These are phyloP conservation scores for Podosphaera xanthii DNA, from an alignment of 2,329 filamentous ascomycete species.

Conservation along the genomic window DNA sequence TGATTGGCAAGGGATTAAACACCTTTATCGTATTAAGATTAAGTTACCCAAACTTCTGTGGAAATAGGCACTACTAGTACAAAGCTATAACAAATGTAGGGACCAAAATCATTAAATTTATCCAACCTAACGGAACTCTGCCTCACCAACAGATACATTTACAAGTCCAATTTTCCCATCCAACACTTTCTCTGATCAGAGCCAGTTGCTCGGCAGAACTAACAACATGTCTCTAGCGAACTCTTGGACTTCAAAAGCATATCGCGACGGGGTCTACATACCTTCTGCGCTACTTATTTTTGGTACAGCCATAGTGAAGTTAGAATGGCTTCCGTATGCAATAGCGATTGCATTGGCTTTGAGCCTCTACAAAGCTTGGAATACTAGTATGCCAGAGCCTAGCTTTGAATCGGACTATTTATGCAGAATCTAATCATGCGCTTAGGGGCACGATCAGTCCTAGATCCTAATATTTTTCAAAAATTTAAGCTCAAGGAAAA, in stretches of 20 bases:
- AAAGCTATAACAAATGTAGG: too few relatives aligned
- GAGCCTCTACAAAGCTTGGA: constrained; percentile 48
- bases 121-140: too few relatives aligned
- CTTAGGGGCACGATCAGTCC: constrained; percentile 52
- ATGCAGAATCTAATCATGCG: constrained; percentile 3
- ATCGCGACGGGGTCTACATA: constrained; percentile 62
- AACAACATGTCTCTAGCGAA: constrained; percentile 3
- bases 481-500: constrained; percentile 87
- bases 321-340: constrained; percentile 52
- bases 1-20: too few relatives aligned
- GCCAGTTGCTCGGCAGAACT: too few relatives aligned
- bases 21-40: too few relatives aligned
- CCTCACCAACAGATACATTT: too few relatives aligned
- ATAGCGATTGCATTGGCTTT: constrained; percentile 41
- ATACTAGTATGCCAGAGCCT: constrained; percentile 36
- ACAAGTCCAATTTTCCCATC: too few relatives aligned
- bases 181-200: background rate
- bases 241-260: constrained; percentile 27
- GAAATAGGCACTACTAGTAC: too few relatives aligned
- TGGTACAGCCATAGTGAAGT: constrained; percentile 57
- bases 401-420: background rate
- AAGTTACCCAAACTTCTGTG: too few relatives aligned
- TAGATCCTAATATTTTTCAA: constrained; percentile 75
- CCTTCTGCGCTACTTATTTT: constrained; percentile 58
- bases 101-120: too few relatives aligned